These are phyloP conservation scores for Trypanosoma platydactyli DNA, from an alignment of 208 protist genomes.

Conservation along the genomic window DNA sequence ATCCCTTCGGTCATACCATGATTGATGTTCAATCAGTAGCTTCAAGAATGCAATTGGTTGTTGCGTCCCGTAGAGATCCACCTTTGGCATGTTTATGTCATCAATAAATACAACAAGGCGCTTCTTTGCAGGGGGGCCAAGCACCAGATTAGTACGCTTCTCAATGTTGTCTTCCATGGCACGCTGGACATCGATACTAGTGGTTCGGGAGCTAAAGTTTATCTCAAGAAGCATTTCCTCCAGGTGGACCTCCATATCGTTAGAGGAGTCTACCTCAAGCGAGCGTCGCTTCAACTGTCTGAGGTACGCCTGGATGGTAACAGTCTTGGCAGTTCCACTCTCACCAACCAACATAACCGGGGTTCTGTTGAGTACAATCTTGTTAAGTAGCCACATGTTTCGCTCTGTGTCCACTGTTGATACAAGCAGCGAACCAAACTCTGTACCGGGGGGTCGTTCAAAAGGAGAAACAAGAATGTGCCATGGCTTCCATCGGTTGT, in stretches of 20 bases:
- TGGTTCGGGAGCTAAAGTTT: slow-evolving; percentile 97
- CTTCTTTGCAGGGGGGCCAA: slow-evolving; percentile 96
- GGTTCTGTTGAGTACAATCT: slow-evolving; percentile 87
- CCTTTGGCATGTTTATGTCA: slow-evolving; percentile 99
- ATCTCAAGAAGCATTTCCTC: slow-evolving; percentile 94
- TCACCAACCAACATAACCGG: slow-evolving; percentile 97
- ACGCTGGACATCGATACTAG: slow-evolving; percentile 94
- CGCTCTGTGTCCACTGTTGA: slow-evolving; percentile 98
- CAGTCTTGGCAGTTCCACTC: slow-evolving; percentile 98
- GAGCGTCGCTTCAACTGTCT: slow-evolving; percentile 79
- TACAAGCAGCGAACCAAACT: slow-evolving; percentile 97
- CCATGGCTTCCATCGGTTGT: slow-evolving; percentile 96
- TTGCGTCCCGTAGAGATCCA: slow-evolving; percentile 98
- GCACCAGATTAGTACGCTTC: slow-evolving; percentile 95
- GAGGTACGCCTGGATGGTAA: slow-evolving; percentile 96
- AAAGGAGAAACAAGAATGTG: slow-evolving; percentile 92
- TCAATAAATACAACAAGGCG: slow-evolving; percentile 97
- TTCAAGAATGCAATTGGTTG: slow-evolving; percentile 99
- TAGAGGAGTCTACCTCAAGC: slow-evolving; percentile 25
- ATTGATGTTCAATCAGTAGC: slow-evolving; percentile 95
- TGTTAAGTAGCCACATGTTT: slow-evolving; percentile 96
- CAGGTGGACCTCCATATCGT: slow-evolving; percentile 74
- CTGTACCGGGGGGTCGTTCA: slow-evolving; percentile 67
- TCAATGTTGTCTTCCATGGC: slow-evolving; percentile 98
- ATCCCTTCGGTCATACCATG: slow-evolving; percentile 97